Evolutionary conservation across 768 basidiomycete species (phyloP).

Genomic region (Chalciporus piperatus): DNA sequence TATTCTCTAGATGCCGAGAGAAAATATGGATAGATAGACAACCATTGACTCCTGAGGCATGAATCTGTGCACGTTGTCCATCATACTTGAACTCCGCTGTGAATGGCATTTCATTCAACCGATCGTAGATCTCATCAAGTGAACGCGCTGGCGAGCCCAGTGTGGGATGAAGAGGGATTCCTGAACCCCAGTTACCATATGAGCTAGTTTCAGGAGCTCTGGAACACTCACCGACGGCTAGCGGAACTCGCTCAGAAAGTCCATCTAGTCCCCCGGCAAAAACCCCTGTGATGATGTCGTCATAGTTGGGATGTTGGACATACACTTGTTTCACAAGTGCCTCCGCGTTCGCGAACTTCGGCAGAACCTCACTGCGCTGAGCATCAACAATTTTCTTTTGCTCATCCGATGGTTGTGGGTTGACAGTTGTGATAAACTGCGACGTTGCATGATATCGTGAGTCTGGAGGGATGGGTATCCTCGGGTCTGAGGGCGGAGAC

Average conservation of each 20-base stretch:
- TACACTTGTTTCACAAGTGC: conserved; percentile 67
- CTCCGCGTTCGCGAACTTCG: conserved; percentile 56
- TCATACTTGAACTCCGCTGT: conserved; percentile 91
- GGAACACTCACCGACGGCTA: conserved; percentile 61
- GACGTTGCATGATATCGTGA: conserved; percentile 30
- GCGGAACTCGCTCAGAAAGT: conserved; percentile 56
- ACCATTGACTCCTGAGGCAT: conserved; percentile 39
- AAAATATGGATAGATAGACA: conserved; percentile 59
- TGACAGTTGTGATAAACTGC: conserved; percentile 17
- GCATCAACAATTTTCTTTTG: conserved; percentile 33
- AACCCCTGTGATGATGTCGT: conserved; percentile 61
- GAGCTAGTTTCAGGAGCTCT: conserved; percentile 3
- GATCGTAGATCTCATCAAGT: conserved; percentile 76
- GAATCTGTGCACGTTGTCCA: conserved; percentile 83
- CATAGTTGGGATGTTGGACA: conserved; percentile 75
- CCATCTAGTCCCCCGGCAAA: conserved; percentile 59
- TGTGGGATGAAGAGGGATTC: conserved; percentile 82
- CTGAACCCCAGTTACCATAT: conserved; percentile 35
- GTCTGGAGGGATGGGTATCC: conserved; percentile 11
- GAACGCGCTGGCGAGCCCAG: conserved; percentile 86
- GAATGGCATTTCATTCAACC: conserved; percentile 64
- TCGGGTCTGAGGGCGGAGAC: conserved; percentile 38
- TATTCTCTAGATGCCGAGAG: conserved; percentile 87
- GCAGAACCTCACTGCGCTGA: conserved; percentile 35
- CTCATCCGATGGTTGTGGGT: conserved; percentile 15